Evolutionary conservation across 148 eudicot genomes (phyloP).

Genomic region (Rhododendron molle): DNA sequence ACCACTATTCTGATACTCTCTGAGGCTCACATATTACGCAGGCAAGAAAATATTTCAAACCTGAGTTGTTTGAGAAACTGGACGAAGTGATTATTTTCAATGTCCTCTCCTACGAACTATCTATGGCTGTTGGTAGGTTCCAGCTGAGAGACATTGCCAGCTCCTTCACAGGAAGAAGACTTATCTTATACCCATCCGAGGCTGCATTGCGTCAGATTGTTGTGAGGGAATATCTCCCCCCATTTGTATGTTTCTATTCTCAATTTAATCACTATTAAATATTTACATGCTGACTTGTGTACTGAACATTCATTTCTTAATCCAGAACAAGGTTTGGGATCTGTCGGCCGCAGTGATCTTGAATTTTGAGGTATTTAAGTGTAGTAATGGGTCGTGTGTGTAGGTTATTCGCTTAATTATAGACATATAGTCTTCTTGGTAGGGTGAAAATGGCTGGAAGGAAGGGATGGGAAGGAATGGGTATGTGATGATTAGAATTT

Average conservation of each 20-base stretch:
- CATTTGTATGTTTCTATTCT: neutral
- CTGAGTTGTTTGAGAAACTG: constrained; percentile 3
- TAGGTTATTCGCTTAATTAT: no score
- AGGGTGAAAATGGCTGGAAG: neutral
- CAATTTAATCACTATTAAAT: neutral
- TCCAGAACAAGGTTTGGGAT: neutral
- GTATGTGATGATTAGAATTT: neutral
- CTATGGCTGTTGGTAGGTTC: neutral
- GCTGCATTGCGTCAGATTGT: neutral
- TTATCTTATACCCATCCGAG: neutral
- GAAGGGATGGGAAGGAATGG: neutral
- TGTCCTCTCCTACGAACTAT: rapidly evolving
- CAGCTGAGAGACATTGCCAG: constrained; percentile 1
- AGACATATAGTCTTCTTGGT: neutral
- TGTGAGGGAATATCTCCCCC: no score
- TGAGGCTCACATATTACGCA: neutral
- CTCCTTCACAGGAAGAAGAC: neutral
- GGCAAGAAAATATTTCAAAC: neutral
- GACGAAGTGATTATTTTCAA: neutral
- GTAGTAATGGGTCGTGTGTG: neutral
- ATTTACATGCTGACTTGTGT: neutral
- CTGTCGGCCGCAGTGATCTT: neutral
- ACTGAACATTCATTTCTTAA: neutral
- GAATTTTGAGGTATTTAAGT: neutral
- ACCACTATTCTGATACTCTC: neutral